Base-by-base conservation (phyloP, 331 rosid genomes). In the Rhamnella rubrinervis region DNA sequence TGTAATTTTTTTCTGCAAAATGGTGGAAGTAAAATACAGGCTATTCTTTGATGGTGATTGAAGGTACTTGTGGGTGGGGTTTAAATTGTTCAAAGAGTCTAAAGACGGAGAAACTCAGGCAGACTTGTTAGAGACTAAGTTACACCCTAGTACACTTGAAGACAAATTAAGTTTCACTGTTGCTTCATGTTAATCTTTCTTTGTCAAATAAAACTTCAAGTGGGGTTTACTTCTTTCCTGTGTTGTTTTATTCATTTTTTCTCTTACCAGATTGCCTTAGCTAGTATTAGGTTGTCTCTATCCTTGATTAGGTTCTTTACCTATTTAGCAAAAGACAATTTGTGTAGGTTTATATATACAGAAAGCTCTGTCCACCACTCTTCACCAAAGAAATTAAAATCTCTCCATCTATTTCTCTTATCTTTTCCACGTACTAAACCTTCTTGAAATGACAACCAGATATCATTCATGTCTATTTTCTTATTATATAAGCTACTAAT, bases 381-480 rank as follows among this genome's bases (percentile, higher is more conserved):
- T 44, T 12, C 49, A 44, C 14, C 49, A 7, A 44, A 16, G 4
- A 44, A 44, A 44, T 9, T 14, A 44, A 61, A 38, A 37, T 2
- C 23, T 23, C 23, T 6, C 7, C 66, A 6, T 16, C 17, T 26
- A 26, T 2, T 26, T 18, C 6, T 9, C 3, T n/a, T 4, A 21
- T 9, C 14, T 23, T 35, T 46, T 23, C 55, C 23, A 16, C 35
- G 35, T 31, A 31, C 16, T 25, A 25, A 64, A 64, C 55, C 56
- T 20, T 16, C 40, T 14, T 21, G 75, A 70, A 76, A 63, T 64
- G 59, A 70, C 67, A 63, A 38, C 71, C 65, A 17, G 18, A 39
- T 63, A 53, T 62, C 75, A 28, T 68, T 44, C 49, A 44, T 12
- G 11, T 44, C 14, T 44, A 14, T 44, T 44, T 44, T 11, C 14